Evolutionary conservation across 2,329 filamentous ascomycete species (phyloP).

Genomic region (Fusarium torreyae): DNA sequence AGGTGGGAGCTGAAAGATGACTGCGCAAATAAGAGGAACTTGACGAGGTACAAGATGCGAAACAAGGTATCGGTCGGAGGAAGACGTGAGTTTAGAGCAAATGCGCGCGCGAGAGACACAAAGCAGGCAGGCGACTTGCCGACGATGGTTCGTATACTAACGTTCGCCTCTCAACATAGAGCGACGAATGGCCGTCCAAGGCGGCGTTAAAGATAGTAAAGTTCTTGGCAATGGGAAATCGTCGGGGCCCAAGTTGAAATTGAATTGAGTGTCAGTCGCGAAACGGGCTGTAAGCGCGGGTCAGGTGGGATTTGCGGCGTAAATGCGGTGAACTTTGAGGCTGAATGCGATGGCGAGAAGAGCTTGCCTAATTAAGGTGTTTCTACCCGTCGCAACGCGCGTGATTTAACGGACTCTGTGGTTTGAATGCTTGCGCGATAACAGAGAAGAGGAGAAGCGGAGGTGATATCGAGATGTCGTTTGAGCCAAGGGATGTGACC

Average conservation of each 20-base stretch:
- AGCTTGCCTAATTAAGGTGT: constrained; percentile 22
- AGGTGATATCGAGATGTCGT: constrained; percentile 32
- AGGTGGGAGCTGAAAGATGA: constrained; percentile 8
- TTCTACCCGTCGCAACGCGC: constrained; percentile 24
- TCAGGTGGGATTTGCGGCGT: constrained; percentile 36
- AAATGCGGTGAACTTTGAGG: constrained; percentile 33
- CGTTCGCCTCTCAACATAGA: constrained; percentile 15
- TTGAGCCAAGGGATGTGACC: constrained; percentile 32
- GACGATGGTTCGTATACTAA: constrained; percentile 20
- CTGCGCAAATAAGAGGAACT: constrained; percentile 6
- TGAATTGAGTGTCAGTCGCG: constrained; percentile 19
- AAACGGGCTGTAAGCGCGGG: constrained; percentile 29
- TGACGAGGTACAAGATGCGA: constrained; percentile 10
- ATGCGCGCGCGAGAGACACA: constrained; percentile 13
- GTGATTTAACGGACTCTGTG: constrained; percentile 23
- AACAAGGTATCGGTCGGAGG: constrained; percentile 10
- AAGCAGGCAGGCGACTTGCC: constrained; percentile 12
- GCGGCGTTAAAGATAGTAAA: constrained; percentile 5
- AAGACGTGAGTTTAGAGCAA: constrained; percentile 7
- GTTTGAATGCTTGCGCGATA: constrained; percentile 42
- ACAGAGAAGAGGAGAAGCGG: constrained; percentile 28
- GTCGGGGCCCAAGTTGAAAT: constrained; percentile 11
- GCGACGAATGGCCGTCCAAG: constrained; percentile 11
- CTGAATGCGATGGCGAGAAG: constrained; percentile 30
- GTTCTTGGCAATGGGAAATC: constrained; percentile 1